Evolutionary conservation across 2,329 filamentous ascomycete species (phyloP).

Genomic region (Mollisiaceae sp.): DNA sequence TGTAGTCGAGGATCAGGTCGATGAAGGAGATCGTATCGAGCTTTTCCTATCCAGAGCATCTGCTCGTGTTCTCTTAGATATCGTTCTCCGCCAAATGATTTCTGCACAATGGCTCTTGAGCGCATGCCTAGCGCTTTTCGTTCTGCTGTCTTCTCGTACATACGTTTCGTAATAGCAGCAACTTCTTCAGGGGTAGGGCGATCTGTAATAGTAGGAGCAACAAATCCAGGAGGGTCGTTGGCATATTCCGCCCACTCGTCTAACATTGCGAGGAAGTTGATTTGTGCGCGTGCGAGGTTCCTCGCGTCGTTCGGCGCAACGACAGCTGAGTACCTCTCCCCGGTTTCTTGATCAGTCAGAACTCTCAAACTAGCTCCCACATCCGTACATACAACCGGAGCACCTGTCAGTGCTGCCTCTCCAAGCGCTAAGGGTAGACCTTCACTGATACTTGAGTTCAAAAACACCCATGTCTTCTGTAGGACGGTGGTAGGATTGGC

Average conservation of each 20-base stretch:
- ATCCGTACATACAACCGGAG: constrained; percentile 61
- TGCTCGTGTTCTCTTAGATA: constrained; percentile 68
- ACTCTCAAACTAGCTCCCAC: constrained; percentile 61
- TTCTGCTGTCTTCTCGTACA: constrained; percentile 62
- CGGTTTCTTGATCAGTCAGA: constrained; percentile 57
- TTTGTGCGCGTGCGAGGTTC: constrained; percentile 64
- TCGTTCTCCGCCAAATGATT: constrained; percentile 61
- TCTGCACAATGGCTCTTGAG: constrained; percentile 61
- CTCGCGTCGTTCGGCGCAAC: constrained; percentile 68
- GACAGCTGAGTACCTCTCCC: constrained; percentile 61
- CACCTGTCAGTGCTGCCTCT: constrained; percentile 61
- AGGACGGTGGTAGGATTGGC: constrained; percentile 49
- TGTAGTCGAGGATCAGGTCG: not conserved
- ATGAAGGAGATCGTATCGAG: constrained; percentile 12
- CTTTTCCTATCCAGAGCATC: constrained; percentile 56
- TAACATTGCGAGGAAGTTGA: constrained; percentile 64
- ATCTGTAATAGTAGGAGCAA: constrained; percentile 45
- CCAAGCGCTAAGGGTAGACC: constrained; percentile 61
- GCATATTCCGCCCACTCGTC: constrained; percentile 66
- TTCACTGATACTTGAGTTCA: constrained; percentile 62
- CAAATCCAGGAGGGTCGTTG: constrained; percentile 40
- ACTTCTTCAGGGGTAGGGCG: constrained; percentile 56
- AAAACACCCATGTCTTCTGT: constrained; percentile 53
- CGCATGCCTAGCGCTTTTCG: constrained; percentile 63
- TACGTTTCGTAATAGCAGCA: constrained; percentile 55